A percentile compares a stretch with the other conserved stretches of the same genome.
These are phyloP conservation scores for Niebla homalea DNA, from an alignment of 495 filamentous ascomycete genomes.

Conservation along the genomic window DNA sequence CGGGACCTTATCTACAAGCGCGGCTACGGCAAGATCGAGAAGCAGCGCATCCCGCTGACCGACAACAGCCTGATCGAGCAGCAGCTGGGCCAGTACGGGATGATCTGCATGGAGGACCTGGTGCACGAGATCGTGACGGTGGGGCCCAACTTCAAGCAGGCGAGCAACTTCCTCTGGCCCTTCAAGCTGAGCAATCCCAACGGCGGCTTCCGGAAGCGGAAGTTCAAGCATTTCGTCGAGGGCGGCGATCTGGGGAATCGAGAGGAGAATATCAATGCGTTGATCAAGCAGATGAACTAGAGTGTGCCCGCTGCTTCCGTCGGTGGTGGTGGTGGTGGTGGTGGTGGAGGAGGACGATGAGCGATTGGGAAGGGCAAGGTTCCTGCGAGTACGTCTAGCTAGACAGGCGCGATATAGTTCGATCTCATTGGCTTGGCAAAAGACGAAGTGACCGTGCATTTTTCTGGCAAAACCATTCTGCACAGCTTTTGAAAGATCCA, in stretches of 20 bases:
- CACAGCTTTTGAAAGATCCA: neutral
- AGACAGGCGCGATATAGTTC: no score
- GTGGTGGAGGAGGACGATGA: neutral
- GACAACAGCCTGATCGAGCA: conserved; percentile 97
- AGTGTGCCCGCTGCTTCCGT: conserved; percentile 4
- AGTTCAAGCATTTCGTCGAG: conserved; percentile 99
- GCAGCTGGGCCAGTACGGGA: conserved; percentile 91
- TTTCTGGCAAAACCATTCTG: neutral
- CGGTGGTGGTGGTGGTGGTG: no score
- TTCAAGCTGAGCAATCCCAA: conserved; percentile 98
- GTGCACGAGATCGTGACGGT: conserved; percentile 99
- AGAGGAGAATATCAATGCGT: conserved; percentile 94
- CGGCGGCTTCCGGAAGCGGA: conserved; percentile 86
- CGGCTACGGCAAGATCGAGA: conserved; percentile 93
- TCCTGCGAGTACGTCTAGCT: no score
- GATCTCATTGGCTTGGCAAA: no score
- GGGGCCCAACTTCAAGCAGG: conserved; percentile 99
- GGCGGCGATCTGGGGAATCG: conserved; percentile 97
- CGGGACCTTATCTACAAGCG: conserved; percentile 99
- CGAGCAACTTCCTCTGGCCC: conserved; percentile 98
- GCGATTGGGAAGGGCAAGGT: neutral
- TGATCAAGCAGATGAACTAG: conserved; percentile 99
- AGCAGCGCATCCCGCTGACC: conserved; percentile 88
- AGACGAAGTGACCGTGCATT: no score
- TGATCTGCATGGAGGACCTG: conserved; percentile 98